A percentile compares a stretch with the other conserved stretches of the same genome.
Conservation (phyloP, 2,329 filamentous ascomycete genomes). For the Pyrenochaeta sp. region DNA sequence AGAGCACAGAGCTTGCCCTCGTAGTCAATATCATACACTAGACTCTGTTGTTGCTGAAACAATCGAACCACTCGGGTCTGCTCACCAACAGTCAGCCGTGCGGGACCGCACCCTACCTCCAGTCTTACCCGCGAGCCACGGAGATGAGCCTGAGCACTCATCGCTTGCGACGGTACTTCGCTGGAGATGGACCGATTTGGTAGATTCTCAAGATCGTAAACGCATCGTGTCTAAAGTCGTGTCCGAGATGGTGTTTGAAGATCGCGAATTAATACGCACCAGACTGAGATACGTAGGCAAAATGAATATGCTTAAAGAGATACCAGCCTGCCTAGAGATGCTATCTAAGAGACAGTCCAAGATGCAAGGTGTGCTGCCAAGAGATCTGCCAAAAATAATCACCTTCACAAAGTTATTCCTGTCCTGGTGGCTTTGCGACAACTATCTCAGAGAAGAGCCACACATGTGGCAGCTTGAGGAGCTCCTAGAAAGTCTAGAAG, state of each 20-base stretch:
- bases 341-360: conserved; percentile 22
- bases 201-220: conserved; percentile 52
- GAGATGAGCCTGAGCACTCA: conserved; percentile 34
- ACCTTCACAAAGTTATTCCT: conserved; percentile 42
- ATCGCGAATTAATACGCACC: conserved; percentile 31
- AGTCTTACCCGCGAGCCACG: neutral
- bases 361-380: conserved; percentile 35
- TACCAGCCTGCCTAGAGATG: conserved; percentile 35
- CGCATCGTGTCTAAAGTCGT: conserved; percentile 57
- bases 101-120: no score
- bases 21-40: neutral
- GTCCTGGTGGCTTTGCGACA: conserved; percentile 46
- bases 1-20: no score
- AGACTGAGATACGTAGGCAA: conserved; percentile 31
- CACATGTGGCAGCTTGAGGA: conserved; percentile 22
- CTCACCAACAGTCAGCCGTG: neutral
- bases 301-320: conserved; percentile 31
- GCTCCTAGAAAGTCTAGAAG: conserved; percentile 20
- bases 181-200: conserved; percentile 50
- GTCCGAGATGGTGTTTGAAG: conserved; percentile 32
- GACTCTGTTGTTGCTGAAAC: conserved; percentile 11
- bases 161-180: conserved; percentile 33
- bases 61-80: conserved; percentile 6
- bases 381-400: conserved; percentile 36
- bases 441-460: conserved; percentile 24